Conservation (phyloP, 768 basidiomycete species). For the Clitopilus passeckerianus region DNA sequence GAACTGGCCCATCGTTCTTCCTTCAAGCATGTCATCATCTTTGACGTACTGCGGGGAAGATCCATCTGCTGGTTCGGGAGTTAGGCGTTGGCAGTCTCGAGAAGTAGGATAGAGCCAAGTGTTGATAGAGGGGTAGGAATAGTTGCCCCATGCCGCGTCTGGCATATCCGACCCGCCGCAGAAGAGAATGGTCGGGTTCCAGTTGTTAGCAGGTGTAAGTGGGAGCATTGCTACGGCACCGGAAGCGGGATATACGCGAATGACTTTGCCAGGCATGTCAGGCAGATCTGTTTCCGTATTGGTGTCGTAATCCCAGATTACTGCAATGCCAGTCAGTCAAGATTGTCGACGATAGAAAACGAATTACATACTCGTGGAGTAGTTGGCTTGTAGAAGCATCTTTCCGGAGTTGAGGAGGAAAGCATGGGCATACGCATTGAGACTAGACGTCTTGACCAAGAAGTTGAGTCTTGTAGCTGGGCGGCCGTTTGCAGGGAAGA, state of each 20-base stretch:
- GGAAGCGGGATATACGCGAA: slow-evolving; percentile 86
- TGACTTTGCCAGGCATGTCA: slow-evolving; percentile 67
- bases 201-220: slow-evolving; percentile 85
- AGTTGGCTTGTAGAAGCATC: slow-evolving; percentile 79
- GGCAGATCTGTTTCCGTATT: slow-evolving; percentile 65
- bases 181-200: slow-evolving; percentile 79
- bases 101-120: slow-evolving; percentile 72
- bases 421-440: slow-evolving; percentile 74
- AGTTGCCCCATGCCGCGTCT: slow-evolving; percentile 71
- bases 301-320: slow-evolving; percentile 45
- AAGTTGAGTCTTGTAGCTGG: slow-evolving; percentile 59
- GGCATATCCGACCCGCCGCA: slow-evolving; percentile 88
- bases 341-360: background rate
- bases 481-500: slow-evolving; percentile 62
- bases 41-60: slow-evolving; percentile 53
- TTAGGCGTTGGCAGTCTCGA: slow-evolving; percentile 74
- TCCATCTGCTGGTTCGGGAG: slow-evolving; percentile 76
- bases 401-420: slow-evolving; percentile 74
- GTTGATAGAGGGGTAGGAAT: slow-evolving; percentile 65
- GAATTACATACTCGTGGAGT: slow-evolving; percentile 58
- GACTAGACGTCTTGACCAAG: slow-evolving; percentile 66
- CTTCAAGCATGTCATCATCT: slow-evolving; percentile 72
- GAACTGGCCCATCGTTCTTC: slow-evolving; percentile 91
- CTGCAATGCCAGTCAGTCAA: slow-evolving; percentile 14
- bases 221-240: slow-evolving; percentile 89